Evolutionary conservation across 2,329 filamentous ascomycete genomes (phyloP), one percentile per base, ranked within the genome.

Genomic region (Parastagonospora avenae): DNA sequence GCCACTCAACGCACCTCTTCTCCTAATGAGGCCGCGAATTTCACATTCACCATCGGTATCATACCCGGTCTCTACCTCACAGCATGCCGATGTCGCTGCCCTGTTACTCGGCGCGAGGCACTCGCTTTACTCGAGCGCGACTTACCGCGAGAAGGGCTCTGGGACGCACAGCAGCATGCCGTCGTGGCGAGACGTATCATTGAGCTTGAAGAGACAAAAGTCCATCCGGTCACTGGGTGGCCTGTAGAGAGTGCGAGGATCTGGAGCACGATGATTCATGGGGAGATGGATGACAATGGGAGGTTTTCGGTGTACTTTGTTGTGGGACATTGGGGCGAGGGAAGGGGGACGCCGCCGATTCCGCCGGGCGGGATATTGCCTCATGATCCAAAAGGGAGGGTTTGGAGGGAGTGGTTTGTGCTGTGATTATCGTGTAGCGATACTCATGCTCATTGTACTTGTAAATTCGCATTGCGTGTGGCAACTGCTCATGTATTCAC

Each of bases 111-210:
- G 8, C 63, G 63, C 32, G 52, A 61, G 15, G 55, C 62, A 9
- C 42, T 67, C 31, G 15, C 50, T 14, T 50, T 64, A 9, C 56
- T 65, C 7, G 50, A 45, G n/a, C 45, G 46, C 1, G 57, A 64
- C 9, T 52, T 54, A 10, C 63, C 63, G 4, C 52, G 62, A 4
- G 63, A 67, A 44, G 59, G 54, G 1, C 50, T 65, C 7, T 65
- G 57, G 59, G 62, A 67, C 33, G 56, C 56, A 7, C 16, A 54
- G 24, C 55, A 60, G 35, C 59, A 64, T 47, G 52, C 50, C 4
- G 24, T 59, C 1, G 50, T 65, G 1, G 38, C 46, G 6, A 59
- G 46, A 5, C 55, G 63, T 15, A 41, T 55, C 4, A 58, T 67
- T 16, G 54, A 67, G 41, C 55, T 65, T 14, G 63, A 67, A 45